Conservation (phyloP, 1,284 basidiomycete species). For the Phellinidium pouzarii region DNA sequence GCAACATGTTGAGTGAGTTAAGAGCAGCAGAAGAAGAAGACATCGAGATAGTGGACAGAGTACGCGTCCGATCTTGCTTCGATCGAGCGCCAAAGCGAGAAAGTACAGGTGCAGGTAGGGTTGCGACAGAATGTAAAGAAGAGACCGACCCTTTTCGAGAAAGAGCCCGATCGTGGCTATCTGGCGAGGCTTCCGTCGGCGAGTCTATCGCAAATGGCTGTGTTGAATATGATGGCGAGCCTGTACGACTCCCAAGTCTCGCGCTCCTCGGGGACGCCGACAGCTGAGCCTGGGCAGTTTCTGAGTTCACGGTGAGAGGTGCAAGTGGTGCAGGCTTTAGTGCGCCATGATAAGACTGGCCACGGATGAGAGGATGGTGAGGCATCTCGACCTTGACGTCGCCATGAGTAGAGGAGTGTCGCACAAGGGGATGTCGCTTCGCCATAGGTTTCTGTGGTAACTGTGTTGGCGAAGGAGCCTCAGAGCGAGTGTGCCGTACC, state of each 20-base stretch:
- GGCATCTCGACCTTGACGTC: slow-evolving; percentile 27
- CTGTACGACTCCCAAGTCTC: slow-evolving; percentile 25
- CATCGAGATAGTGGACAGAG: slow-evolving; percentile 57
- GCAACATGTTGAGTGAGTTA: slow-evolving; percentile 54
- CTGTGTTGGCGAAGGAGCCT: slow-evolving; percentile 35
- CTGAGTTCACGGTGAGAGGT: slow-evolving; percentile 55
- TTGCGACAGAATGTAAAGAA: slow-evolving; percentile 54
- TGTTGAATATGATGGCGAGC: slow-evolving; percentile 33
- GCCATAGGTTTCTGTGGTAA: slow-evolving; percentile 22
- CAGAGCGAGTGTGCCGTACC: slow-evolving; percentile 31
- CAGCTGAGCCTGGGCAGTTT: slow-evolving; percentile 39
- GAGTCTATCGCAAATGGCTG: slow-evolving; percentile 28
- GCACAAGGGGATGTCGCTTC: slow-evolving; percentile 13
- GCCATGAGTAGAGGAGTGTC: slow-evolving; percentile 12
- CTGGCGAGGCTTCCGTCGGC: slow-evolving; percentile 26
- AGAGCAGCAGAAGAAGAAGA: slow-evolving; percentile 57
- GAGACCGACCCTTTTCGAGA: slow-evolving; percentile 50
- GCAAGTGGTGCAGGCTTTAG: slow-evolving; percentile 49
- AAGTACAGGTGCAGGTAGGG: slow-evolving; percentile 43
- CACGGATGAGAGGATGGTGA: slow-evolving; percentile 70
- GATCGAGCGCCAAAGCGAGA: slow-evolving; percentile 29
- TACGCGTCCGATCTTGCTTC: slow-evolving; percentile 50
- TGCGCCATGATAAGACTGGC: slow-evolving; percentile 46
- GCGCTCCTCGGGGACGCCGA: slow-evolving; percentile 34
- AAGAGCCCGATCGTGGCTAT: slow-evolving; percentile 22